Evolutionary conservation across 2,329 filamentous ascomycete genomes (phyloP), one percentile per base, ranked within the genome.

Genomic region (Penicillium sp.): DNA sequence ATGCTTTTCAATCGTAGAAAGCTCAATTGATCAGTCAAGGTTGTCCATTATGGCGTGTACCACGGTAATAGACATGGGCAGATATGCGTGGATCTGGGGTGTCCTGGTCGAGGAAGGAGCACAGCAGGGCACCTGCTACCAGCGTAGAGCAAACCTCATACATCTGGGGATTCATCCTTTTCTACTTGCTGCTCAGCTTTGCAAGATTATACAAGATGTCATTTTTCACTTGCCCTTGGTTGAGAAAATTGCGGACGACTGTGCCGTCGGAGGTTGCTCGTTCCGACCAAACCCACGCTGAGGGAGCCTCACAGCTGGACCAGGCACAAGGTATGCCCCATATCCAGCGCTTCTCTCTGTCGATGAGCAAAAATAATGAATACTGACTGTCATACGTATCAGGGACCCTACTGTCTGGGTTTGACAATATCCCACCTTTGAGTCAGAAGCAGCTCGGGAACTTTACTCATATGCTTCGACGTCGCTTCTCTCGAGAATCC

Each of bases 401-500:
- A 59, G 54, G 44, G 45, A 47, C 42, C 18, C 18, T 21, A 4
- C 29, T 31, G 6, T 50, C 56, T 33, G 49, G 33, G n/a, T 45
- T 36, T 10, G 50, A 61, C 4, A 33, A 60, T 53, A 28, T 34
- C 16, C 26, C 28, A 28, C 45, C 39, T 31, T 42, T 47, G 5
- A 39, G 38, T 8, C 47, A 52, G 26, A 60, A 56, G 23, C 50
- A 53, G 39, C 57, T 61, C 1, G 58, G 54, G 33, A 62, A 61
- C 33, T 48, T 73, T 10, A 67, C 70, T 4, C 56, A 59, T 45
- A 64, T 51, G 46, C 49, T 74, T 16, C 70, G 70, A 15, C 65
- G 58, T 41, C 64, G 66, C 13, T 64, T 74, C 43, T 72, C 71
- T 13, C 58, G 64, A 51, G 69, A 73, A 42, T 60, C 61, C 31